Percentiles rank a stretch among this genome's conserved stretches.
Conservation (phyloP, 106 monocot species). For the Acanthochlamys bracteata region DNA sequence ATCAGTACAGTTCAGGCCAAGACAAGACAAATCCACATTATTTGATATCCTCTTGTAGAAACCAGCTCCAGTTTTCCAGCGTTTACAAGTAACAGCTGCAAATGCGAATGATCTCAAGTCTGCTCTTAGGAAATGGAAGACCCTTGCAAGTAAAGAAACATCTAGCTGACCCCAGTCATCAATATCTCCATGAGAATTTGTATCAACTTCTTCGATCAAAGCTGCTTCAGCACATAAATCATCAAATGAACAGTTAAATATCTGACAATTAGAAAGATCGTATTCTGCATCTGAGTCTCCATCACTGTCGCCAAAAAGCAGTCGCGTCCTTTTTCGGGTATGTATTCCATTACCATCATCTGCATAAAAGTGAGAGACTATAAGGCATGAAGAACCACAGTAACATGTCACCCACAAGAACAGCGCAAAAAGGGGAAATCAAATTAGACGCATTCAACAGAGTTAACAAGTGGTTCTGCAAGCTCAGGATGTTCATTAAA, state of each 20-base stretch:
- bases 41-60: slow-evolving; percentile 65
- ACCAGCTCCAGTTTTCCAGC: slow-evolving; percentile 60
- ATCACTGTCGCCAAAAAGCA: slow-evolving; percentile 46
- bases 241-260: slow-evolving; percentile 61
- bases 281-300: slow-evolving; percentile 42
- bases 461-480: too few relatives aligned
- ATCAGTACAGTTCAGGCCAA: slow-evolving; percentile 65
- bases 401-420: not conserved
- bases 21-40: slow-evolving; percentile 68
- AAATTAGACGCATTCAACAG: too few relatives aligned
- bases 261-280: slow-evolving; percentile 28
- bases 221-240: slow-evolving; percentile 43
- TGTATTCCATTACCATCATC: slow-evolving; percentile 29
- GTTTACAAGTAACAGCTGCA: slow-evolving; percentile 78
- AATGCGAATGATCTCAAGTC: slow-evolving; percentile 67
- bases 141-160: slow-evolving; percentile 56
- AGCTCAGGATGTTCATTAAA: too few relatives aligned
- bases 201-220: slow-evolving; percentile 19
- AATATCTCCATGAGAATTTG: slow-evolving; percentile 12
- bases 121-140: slow-evolving; percentile 79
- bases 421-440: not conserved
- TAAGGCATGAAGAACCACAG: not conserved
- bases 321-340: slow-evolving; percentile 51
- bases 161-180: slow-evolving; percentile 68
- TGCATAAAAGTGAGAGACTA: slow-evolving; percentile 19